Conservation (phyloP, 2,329 filamentous ascomycete genomes). For the Pestalotiopsis fici region DNA sequence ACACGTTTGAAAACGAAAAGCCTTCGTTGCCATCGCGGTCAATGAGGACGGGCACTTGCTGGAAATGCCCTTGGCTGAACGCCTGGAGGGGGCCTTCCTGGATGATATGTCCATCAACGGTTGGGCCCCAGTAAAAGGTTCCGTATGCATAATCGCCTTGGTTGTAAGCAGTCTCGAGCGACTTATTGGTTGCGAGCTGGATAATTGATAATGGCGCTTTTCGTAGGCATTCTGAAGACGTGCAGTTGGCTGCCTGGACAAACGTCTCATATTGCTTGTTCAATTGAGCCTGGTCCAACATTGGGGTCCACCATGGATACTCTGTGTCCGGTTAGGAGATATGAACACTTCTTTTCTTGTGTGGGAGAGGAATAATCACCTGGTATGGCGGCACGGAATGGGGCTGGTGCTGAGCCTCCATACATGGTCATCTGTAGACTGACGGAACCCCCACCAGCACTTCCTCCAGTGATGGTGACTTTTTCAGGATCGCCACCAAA, state of each 20-base stretch:
- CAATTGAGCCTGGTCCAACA: background rate
- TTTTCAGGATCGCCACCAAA: conserved; percentile 54
- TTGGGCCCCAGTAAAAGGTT: background rate
- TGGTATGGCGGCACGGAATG: background rate
- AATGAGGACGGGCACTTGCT: conserved; percentile 34
- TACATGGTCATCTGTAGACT: conserved; percentile 50
- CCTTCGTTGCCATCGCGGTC: conserved; percentile 35
- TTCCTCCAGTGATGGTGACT: conserved; percentile 56
- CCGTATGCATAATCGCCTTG: background rate
- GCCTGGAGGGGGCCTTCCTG: background rate
- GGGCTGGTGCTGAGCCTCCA: conserved; percentile 25
- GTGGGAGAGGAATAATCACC: too few relatives aligned
- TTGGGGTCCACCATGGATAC: background rate
- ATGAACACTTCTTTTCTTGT: too few relatives aligned
- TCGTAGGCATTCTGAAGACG: background rate
- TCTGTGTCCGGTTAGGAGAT: background rate
- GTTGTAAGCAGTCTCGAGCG: background rate
- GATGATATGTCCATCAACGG: background rate
- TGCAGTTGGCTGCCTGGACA: background rate
- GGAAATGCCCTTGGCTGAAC: background rate
- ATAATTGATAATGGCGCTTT: background rate
- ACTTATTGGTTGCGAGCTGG: background rate
- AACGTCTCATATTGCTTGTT: background rate
- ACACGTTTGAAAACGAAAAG: conserved; percentile 26
- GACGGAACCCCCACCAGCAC: conserved; percentile 52